Percentiles rank a stretch among this genome's conserved stretches.
phyloP scores from a whole-genome alignment of 2,329 filamentous ascomycete species.

The Fulvia fulva region DNA sequence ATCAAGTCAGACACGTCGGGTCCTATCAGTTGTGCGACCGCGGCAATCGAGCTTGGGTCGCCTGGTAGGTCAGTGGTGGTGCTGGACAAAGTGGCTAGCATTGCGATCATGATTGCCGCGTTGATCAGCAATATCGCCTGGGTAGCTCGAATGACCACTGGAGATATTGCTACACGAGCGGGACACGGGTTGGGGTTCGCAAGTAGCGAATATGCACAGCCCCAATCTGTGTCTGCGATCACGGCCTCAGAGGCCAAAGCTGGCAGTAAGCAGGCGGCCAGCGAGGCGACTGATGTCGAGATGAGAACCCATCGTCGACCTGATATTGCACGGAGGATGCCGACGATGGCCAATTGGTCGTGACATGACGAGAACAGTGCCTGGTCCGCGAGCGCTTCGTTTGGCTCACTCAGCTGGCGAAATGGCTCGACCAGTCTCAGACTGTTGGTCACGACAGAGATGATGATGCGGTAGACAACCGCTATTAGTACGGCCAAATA shows the following conservation, averaged over 20 bases:
- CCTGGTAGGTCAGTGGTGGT: no score
- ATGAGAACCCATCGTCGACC: neutral
- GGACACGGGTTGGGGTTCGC: no score
- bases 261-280: slow-evolving; percentile 9
- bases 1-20: no score
- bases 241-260: slow-evolving; percentile 15
- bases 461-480: neutral
- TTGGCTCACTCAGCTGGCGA: neutral
- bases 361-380: neutral
- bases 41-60: no score
- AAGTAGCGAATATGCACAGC: slow-evolving; percentile 3
- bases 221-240: slow-evolving; percentile 13
- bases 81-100: no score
- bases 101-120: no score
- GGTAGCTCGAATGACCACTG: no score
- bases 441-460: neutral
- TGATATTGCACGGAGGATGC: neutral
- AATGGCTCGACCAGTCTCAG: neutral
- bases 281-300: neutral
- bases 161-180: no score
- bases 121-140: no score
- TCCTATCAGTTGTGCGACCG: no score
- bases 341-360: neutral
- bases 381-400: neutral
- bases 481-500: neutral